Evolutionary conservation across 2,329 filamentous ascomycete genomes (phyloP).

Genomic region (Colletotrichum sp.): DNA sequence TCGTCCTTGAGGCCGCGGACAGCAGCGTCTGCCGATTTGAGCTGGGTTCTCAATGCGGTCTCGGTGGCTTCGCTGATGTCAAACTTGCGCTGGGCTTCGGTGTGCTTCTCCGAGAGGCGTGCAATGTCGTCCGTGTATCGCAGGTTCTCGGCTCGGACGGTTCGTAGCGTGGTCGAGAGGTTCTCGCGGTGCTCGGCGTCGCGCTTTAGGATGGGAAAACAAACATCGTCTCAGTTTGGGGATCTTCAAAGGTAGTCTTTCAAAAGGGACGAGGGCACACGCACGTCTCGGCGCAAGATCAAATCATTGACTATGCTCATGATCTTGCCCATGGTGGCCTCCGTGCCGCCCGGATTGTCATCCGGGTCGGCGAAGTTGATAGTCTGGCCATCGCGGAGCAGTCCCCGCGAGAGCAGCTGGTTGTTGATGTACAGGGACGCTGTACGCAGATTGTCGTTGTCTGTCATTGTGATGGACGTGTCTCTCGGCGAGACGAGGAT

Average conservation of each 20-base stretch:
- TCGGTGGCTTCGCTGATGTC: constrained; percentile 73
- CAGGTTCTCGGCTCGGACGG: constrained; percentile 75
- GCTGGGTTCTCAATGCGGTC: constrained; percentile 69
- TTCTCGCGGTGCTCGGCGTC: constrained; percentile 89
- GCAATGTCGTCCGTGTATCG: constrained; percentile 75
- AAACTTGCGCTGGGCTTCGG: constrained; percentile 60
- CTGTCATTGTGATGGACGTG: constrained; percentile 48
- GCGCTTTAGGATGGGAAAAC: constrained; percentile 58
- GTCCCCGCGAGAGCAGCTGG: constrained; percentile 69
- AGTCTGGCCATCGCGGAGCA: constrained; percentile 69
- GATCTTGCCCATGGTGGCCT: constrained; percentile 79
- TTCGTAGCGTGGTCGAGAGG: constrained; percentile 78
- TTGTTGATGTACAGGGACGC: constrained; percentile 78
- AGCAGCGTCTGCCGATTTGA: constrained; percentile 76
- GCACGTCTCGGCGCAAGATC: constrained; percentile 86
- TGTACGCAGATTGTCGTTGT: constrained; percentile 67
- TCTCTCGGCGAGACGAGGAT: background rate
- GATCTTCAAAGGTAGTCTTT: background rate
- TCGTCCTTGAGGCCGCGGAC: constrained; percentile 85
- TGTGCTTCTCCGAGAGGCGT: constrained; percentile 57
- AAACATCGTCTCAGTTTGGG: constrained; percentile 5
- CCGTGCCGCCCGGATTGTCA: constrained; percentile 64
- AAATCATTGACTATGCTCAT: constrained; percentile 95
- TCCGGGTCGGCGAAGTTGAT: constrained; percentile 85
- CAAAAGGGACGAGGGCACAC: constrained; percentile 33